Evolutionary conservation across 2,329 filamentous ascomycete species (phyloP).

Genomic region (Trichophaea hybrida): DNA sequence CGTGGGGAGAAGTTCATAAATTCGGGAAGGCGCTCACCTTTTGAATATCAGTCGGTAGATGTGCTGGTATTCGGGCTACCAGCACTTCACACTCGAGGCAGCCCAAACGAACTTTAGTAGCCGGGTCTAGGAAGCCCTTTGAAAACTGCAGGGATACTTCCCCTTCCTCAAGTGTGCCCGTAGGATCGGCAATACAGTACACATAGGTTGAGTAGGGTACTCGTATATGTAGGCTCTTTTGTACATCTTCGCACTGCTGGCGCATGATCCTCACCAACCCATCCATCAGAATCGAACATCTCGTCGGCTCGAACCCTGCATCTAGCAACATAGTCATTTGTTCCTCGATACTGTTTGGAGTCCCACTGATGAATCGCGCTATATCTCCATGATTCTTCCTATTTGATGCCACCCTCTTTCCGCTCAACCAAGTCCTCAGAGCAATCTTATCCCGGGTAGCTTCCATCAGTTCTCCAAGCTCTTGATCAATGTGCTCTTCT

Average conservation of each 20-base stretch:
- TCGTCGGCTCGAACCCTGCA: conserved; percentile 37
- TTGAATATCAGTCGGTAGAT: conserved; percentile 59
- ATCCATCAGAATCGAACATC: conserved; percentile 38
- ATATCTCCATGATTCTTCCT: background rate
- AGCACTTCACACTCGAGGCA: conserved; percentile 49
- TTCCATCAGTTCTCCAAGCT: conserved; percentile 38
- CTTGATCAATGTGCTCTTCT: conserved; percentile 36
- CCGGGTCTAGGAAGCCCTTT: conserved; percentile 41
- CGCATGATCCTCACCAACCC: conserved; percentile 37
- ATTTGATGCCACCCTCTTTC: background rate
- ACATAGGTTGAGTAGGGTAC: conserved; percentile 47
- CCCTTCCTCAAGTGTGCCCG: conserved; percentile 43
- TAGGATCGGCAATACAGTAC: conserved; percentile 55
- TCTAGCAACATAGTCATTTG: conserved; percentile 2
- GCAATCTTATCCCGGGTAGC: background rate
- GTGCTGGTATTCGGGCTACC: conserved; percentile 54
- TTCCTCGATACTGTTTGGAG: conserved; percentile 30
- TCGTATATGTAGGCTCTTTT: conserved; percentile 44
- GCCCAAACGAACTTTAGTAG: conserved; percentile 40
- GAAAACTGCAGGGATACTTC: conserved; percentile 38
- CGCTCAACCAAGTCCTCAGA: background rate
- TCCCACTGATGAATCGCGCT: background rate
- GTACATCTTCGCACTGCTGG: conserved; percentile 40
- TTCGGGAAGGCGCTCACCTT: conserved; percentile 36
- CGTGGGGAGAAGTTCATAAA: background rate